Evolutionary conservation across 2,329 filamentous ascomycete genomes (phyloP).

Genomic region (Chaetomium olivaceum): DNA sequence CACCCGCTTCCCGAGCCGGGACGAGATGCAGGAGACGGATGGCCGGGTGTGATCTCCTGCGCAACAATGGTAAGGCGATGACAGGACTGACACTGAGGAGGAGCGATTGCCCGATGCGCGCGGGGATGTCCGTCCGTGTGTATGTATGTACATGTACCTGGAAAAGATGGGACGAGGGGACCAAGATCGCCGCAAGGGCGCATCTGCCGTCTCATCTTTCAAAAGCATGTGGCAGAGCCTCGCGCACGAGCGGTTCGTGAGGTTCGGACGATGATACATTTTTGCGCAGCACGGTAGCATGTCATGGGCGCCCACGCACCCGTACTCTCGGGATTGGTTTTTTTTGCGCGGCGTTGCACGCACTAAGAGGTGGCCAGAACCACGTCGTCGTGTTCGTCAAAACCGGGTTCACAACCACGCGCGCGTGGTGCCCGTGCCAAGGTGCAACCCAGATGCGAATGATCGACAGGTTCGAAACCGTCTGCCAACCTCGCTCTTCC

Average conservation of each 20-base stretch:
- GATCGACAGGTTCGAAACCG: constrained; percentile 10
- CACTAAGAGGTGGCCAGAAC: not conserved
- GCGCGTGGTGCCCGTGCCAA: not conserved
- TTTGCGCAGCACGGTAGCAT: not conserved
- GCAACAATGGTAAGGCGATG: not conserved
- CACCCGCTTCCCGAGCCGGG: constrained; percentile 4
- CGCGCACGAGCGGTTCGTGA: not conserved
- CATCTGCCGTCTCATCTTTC: constrained; percentile 11
- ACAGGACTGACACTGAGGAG: not conserved
- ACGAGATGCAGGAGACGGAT: constrained; percentile 7
- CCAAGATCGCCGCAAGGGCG: not conserved
- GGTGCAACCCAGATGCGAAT: not conserved
- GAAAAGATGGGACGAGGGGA: constrained; percentile 10
- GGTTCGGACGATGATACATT: not conserved
- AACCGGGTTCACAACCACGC: constrained; percentile 6
- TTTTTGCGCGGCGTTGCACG: not conserved
- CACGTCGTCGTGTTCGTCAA: not conserved
- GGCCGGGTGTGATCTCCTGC: constrained; percentile 8
- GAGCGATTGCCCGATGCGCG: constrained; percentile 5
- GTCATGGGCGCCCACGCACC: not conserved
- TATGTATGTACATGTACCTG: not conserved
- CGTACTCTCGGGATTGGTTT: not conserved
- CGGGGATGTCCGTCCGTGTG: constrained; percentile 4
- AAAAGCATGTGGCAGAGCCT: not conserved
- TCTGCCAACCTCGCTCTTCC: not conserved